Evolutionary conservation across 257 asterid species (phyloP).

Genomic region (Solanum arcanum): DNA sequence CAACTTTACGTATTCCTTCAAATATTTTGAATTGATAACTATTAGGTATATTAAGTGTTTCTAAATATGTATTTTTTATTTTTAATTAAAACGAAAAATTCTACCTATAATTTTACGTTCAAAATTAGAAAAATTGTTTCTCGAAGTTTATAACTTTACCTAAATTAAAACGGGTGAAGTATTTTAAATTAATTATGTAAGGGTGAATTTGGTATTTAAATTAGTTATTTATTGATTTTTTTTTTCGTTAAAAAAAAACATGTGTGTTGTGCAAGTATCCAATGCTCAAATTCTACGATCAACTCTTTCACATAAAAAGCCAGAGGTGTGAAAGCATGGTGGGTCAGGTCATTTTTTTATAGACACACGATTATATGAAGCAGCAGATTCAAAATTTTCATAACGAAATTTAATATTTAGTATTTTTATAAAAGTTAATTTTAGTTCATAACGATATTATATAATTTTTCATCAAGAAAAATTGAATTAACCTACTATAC

Average conservation of each 20-base stretch:
- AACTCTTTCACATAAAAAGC: not conserved
- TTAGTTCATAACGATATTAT: not conserved
- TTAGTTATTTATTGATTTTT: not conserved
- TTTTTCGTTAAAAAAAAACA: not conserved
- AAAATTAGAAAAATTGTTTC: not conserved
- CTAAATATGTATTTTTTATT: not conserved
- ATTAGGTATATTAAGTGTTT: not conserved
- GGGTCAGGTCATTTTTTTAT: not conserved
- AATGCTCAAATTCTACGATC: not conserved
- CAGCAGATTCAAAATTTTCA: no score
- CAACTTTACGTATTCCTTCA: no score
- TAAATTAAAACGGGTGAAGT: not conserved
- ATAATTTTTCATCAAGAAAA: not conserved
- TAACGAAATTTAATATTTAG: not conserved
- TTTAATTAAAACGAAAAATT: not conserved
- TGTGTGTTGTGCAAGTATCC: not conserved
- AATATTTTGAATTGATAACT: no score
- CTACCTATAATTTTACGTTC: not conserved
- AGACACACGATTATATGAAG: not conserved
- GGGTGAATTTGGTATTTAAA: not conserved
- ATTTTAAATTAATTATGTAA: not conserved
- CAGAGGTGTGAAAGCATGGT: not conserved
- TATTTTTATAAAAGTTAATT: not conserved
- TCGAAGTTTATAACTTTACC: not conserved
- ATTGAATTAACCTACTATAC: not conserved